Percentiles rank a stretch among this genome's conserved stretches.
phyloP scores from a whole-genome alignment of 2,329 filamentous ascomycete genomes.

The Penicillium oxalicum region DNA sequence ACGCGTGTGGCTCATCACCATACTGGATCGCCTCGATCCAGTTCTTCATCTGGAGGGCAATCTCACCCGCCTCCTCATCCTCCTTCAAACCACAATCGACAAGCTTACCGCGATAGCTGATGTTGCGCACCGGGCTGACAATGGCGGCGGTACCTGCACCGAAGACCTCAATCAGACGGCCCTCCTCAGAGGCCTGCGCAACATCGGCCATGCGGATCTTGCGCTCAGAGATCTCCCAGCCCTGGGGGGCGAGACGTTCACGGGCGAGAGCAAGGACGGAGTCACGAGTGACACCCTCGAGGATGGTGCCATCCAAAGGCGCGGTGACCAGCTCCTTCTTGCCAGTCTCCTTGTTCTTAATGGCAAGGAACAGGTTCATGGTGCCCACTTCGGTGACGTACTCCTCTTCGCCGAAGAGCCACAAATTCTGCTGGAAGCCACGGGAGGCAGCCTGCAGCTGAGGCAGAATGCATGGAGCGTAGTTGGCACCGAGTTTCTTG shows the following conservation, averaged over 20 bases:
- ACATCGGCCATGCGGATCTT: conserved; percentile 90
- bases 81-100: conserved; percentile 78
- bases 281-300: conserved; percentile 91
- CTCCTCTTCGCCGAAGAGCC: conserved; percentile 93
- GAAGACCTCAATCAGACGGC: conserved; percentile 85
- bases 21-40: conserved; percentile 98
- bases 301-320: conserved; percentile 90
- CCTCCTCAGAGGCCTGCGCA: conserved; percentile 72
- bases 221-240: conserved; percentile 82
- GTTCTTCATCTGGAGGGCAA: conserved; percentile 81
- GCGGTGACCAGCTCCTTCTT: conserved; percentile 92
- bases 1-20: conserved; percentile 83
- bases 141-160: conserved; percentile 91
- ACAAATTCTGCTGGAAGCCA: conserved; percentile 96
- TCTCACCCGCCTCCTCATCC: conserved; percentile 77
- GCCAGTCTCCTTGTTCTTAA: conserved; percentile 80
- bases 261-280: conserved; percentile 80
- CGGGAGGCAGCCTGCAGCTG: conserved; percentile 85
- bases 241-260: conserved; percentile 74
- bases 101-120: conserved; percentile 77
- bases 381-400: conserved; percentile 96
- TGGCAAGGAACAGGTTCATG: conserved; percentile 93
- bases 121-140: conserved; percentile 81
- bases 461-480: conserved; percentile 97
- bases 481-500: conserved; percentile 98